phyloP scores from a whole-genome alignment of 805 yeast genomes.

The Metschnikowia lachancei region DNA sequence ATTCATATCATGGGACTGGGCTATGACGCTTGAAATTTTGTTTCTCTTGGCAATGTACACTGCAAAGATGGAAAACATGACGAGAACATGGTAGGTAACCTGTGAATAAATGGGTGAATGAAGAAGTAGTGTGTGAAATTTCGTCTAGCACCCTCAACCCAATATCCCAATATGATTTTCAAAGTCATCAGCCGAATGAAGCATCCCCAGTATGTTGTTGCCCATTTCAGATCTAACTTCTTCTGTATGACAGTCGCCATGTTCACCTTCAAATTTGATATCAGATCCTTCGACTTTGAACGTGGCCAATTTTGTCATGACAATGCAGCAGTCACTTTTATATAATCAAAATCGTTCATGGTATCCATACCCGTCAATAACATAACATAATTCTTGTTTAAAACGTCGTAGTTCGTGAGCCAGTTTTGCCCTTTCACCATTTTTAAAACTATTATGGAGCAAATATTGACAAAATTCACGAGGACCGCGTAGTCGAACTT shows the following conservation, averaged over 20 bases:
- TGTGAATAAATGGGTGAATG: conserved; percentile 51
- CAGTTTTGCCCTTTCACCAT: conserved; percentile 56
- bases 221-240: background rate
- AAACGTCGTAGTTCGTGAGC: conserved; percentile 48
- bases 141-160: conserved; percentile 30
- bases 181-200: conserved; percentile 12
- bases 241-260: background rate
- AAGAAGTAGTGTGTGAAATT: conserved; percentile 34
- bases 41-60: conserved; percentile 29
- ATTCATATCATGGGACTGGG: conserved; percentile 5
- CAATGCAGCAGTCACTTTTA: conserved; percentile 35
- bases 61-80: conserved; percentile 44
- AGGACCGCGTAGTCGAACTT: conserved; percentile 47
- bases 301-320: conserved; percentile 30
- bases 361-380: conserved; percentile 23
- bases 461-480: conserved; percentile 35
- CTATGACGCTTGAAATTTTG: conserved; percentile 1
- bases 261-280: conserved; percentile 2
- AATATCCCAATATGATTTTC: conserved; percentile 27
- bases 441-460: conserved; percentile 41
- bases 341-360: conserved; percentile 24
- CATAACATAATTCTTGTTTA: conserved; percentile 38
- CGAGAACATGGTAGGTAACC: conserved; percentile 48
- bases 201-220: background rate
- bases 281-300: conserved; percentile 27